Base-by-base conservation (phyloP, 2,329 filamentous ascomycete species). In the Juglanconis oblonga region DNA sequence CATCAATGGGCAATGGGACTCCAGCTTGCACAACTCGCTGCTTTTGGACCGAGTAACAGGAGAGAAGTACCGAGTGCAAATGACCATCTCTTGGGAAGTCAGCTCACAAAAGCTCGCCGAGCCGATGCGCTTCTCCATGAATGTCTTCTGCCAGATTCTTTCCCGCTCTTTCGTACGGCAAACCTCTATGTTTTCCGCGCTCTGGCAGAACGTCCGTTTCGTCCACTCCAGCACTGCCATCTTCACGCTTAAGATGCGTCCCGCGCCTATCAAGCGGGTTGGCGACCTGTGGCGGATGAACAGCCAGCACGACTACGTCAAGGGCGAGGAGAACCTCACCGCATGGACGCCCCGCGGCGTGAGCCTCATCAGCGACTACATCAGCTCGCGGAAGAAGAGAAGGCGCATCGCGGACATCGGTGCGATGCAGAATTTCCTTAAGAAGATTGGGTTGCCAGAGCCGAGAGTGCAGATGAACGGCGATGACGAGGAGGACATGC, bases 261-360 rank as follows among this genome's bases (percentile, higher is more conserved):
- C 95, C 0, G 88, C 91, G 7, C 92, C 92, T 3, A 92, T 96
- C 54, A 97, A 97, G 75, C 86, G 91, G 51, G 91, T 92, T 0
- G 92, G 92, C 3, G 95, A 99, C 71, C 80, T 99, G 11, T 99
- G 95, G 95, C 87, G 95, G 57, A 92, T 98, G 87, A 96, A 92
- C 73, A 98, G 93, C 14, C 88, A 91, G 62, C 90, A 96, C 68
- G 92, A 96, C 72, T 98, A 97, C 70, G 91, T 99, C 68, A 97
- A 97, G 73, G 95, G 95, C 58, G 93, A 99, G 74, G 95, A 99
- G 73, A 83, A 88, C 52, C 79, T 99, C 44, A 87, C 81, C 2
- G 87, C 87, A 59, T 99, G 95, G 95, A 87, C 88, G 7, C 94
- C 95, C 2, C 85, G 95, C 47, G 92, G 95, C 40, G 90, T 98